Percentiles rank a stretch among this genome's conserved stretches.
Evolutionary conservation across 1,284 basidiomycete genomes (phyloP).

Genomic region (Cryptococcus sp.): DNA sequence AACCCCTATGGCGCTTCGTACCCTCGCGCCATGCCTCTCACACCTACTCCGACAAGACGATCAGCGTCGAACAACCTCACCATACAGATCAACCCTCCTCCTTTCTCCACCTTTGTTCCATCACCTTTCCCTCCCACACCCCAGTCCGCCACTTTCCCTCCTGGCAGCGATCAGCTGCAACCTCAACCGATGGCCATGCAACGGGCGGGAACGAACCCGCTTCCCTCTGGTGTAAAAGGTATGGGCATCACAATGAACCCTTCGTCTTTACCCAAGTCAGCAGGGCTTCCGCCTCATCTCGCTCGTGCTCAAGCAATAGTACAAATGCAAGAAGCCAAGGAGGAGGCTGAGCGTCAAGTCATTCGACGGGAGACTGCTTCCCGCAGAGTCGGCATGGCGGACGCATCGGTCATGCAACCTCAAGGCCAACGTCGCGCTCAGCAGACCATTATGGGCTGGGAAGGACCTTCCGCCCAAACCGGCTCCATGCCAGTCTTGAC

Average conservation of each 20-base stretch:
- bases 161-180: neutral
- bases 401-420: constrained; percentile 35
- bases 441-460: constrained; percentile 33
- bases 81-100: constrained; percentile 31
- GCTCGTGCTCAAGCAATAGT: constrained; percentile 34
- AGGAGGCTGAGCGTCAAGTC: constrained; percentile 27
- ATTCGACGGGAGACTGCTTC: constrained; percentile 19
- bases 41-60: constrained; percentile 14
- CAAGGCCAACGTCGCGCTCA: constrained; percentile 1
- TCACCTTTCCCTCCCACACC: constrained; percentile 30
- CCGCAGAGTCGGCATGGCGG: constrained; percentile 28
- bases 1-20: constrained; percentile 9
- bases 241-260: constrained; percentile 13
- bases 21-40: constrained; percentile 21
- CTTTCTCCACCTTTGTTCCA: constrained; percentile 24
- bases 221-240: constrained; percentile 21
- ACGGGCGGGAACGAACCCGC: constrained; percentile 32
- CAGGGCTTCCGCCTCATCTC: constrained; percentile 26
- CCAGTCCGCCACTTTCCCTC: constrained; percentile 29
- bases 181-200: constrained; percentile 27
- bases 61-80: constrained; percentile 19
- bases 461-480: constrained; percentile 25
- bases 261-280: constrained; percentile 2
- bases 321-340: constrained; percentile 30
- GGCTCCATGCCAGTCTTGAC: constrained; percentile 24